Evolutionary conservation across 2,329 filamentous ascomycete species (phyloP).

Genomic region (Xylariaceae sp.): DNA sequence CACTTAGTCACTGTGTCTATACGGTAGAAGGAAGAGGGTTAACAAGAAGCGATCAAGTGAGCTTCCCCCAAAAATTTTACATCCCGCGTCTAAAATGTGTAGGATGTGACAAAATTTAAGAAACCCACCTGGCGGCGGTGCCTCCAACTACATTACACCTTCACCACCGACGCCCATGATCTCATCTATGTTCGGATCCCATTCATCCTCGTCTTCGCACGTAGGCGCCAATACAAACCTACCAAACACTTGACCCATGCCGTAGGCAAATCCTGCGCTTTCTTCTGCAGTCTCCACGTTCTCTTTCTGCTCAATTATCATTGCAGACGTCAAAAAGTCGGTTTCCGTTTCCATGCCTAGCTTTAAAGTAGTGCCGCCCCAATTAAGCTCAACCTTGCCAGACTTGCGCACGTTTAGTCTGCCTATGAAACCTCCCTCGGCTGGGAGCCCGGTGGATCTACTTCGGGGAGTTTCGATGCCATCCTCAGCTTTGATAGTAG

Average conservation of each 20-base stretch:
- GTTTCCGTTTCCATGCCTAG: slow-evolving; percentile 57
- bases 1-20: too few species aligned
- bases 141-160: slow-evolving; percentile 5
- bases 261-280: slow-evolving; percentile 57
- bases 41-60: too few species aligned
- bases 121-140: neutral
- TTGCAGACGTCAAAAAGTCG: slow-evolving; percentile 63
- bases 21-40: too few species aligned
- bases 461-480: slow-evolving; percentile 31
- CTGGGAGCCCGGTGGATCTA: slow-evolving; percentile 48
- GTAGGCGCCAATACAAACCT: slow-evolving; percentile 65
- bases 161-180: slow-evolving; percentile 32
- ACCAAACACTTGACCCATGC: slow-evolving; percentile 68
- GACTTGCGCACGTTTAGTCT: slow-evolving; percentile 66
- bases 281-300: slow-evolving; percentile 50
- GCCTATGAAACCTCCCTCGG: slow-evolving; percentile 64
- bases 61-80: too few species aligned
- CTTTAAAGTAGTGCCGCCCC: slow-evolving; percentile 63
- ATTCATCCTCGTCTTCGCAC: slow-evolving; percentile 64
- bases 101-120: too few species aligned
- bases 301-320: slow-evolving; percentile 64
- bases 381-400: slow-evolving; percentile 66
- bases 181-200: slow-evolving; percentile 51
- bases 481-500: slow-evolving; percentile 39
- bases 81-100: too few species aligned